A percentile compares a stretch with the other conserved stretches of the same genome.
Evolutionary conservation across 495 filamentous ascomycete species (phyloP).

Genomic region (Pyrenopolyporus hunteri): DNA sequence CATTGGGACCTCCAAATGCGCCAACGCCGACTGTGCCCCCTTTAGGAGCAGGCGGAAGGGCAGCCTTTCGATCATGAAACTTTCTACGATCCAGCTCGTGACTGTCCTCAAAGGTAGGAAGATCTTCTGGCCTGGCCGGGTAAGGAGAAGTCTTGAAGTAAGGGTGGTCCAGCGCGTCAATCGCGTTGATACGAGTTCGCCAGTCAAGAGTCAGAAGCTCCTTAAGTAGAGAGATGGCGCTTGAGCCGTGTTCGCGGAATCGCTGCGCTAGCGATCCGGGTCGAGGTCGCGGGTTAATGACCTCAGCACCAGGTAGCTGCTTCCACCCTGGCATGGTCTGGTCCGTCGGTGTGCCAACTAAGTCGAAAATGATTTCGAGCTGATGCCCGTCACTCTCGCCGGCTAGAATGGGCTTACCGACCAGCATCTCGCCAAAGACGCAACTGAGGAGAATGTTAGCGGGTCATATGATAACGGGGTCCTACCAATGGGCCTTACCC

Average conservation of each 20-base stretch:
- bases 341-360: slow-evolving; percentile 91
- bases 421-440: slow-evolving; percentile 98
- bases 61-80: slow-evolving; percentile 77
- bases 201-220: slow-evolving; percentile 90
- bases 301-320: slow-evolving; percentile 79
- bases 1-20: slow-evolving; percentile 61
- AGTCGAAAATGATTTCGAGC: slow-evolving; percentile 85
- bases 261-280: slow-evolving; percentile 69
- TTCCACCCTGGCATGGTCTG: slow-evolving; percentile 94
- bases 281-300: slow-evolving; percentile 66
- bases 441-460: slow-evolving; percentile 64
- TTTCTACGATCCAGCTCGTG: slow-evolving; percentile 94
- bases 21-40: slow-evolving; percentile 84
- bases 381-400: slow-evolving; percentile 90
- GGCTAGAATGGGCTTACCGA: slow-evolving; percentile 88
- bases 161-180: slow-evolving; percentile 90
- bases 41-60: slow-evolving; percentile 85
- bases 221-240: slow-evolving; percentile 77
- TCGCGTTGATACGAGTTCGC: slow-evolving; percentile 85
- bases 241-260: slow-evolving; percentile 73
- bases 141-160: slow-evolving; percentile 82
- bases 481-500: slow-evolving; percentile 69
- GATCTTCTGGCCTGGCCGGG: slow-evolving; percentile 79
- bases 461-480: neutral
- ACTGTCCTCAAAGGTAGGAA: slow-evolving; percentile 89